Conservation (phyloP, 2,329 filamentous ascomycete genomes). For the Nemania bipapillata region DNA sequence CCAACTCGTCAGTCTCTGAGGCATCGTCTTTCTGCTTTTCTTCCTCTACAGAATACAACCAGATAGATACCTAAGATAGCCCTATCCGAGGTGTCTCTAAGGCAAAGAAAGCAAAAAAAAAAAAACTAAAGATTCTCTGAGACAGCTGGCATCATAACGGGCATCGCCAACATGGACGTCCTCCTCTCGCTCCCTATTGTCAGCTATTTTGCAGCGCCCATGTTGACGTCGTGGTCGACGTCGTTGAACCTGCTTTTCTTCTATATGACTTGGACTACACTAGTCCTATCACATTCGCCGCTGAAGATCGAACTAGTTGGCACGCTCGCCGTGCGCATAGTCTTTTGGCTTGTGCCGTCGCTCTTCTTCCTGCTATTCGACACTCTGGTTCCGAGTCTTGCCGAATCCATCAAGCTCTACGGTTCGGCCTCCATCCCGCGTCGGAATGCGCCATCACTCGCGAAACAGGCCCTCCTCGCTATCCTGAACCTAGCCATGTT, state of each 20-base stretch:
- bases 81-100: not conserved
- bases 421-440: conserved; percentile 63
- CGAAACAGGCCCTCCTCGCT: conserved; percentile 56
- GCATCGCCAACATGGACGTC: conserved; percentile 64
- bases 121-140: not conserved
- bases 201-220: conserved; percentile 72
- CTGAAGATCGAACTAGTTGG: conserved; percentile 79
- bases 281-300: conserved; percentile 80
- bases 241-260: conserved; percentile 89
- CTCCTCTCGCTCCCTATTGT: conserved; percentile 78
- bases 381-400: conserved; percentile 72
- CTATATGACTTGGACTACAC: conserved; percentile 87
- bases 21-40: too few relatives aligned
- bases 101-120: not conserved
- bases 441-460: conserved; percentile 53
- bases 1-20: too few relatives aligned
- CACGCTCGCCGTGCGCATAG: conserved; percentile 71
- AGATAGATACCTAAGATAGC: too few relatives aligned
- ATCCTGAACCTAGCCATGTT: conserved; percentile 60
- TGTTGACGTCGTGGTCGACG: conserved; percentile 75
- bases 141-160: not conserved
- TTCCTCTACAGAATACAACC: too few relatives aligned
- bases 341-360: conserved; percentile 80
- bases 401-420: conserved; percentile 75
- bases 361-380: conserved; percentile 79